A percentile compares a stretch with the other conserved stretches of the same genome.
phyloP scores from a whole-genome alignment of 345 rosid species.

The Salix purpurea region DNA sequence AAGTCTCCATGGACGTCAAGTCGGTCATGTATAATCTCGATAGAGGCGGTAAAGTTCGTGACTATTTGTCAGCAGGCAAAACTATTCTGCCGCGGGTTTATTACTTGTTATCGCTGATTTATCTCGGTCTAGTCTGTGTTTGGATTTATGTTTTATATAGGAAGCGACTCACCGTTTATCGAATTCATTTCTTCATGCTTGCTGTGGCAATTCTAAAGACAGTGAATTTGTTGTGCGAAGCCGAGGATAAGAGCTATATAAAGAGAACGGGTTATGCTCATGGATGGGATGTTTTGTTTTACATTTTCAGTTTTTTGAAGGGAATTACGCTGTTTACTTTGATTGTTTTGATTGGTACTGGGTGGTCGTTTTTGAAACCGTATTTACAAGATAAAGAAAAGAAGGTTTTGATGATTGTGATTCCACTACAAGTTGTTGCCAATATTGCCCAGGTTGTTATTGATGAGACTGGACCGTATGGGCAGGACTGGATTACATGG shows the following conservation, averaged over 20 bases:
- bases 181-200: conserved; percentile 92
- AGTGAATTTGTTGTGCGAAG: conserved; percentile 67
- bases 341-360: conserved; percentile 91
- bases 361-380: conserved; percentile 97
- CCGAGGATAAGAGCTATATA: conserved; percentile 83
- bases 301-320: conserved; percentile 86
- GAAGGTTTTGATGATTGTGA: conserved; percentile 91
- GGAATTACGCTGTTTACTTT: conserved; percentile 82
- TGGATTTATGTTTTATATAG: conserved; percentile 70
- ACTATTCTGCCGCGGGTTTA: conserved; percentile 80
- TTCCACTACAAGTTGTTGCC: conserved; percentile 90
- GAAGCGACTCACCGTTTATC: conserved; percentile 70
- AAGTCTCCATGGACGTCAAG: conserved; percentile 69
- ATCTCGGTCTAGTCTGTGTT: conserved; percentile 54
- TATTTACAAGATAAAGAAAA: conserved; percentile 95
- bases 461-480: conserved; percentile 79
- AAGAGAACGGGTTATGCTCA: conserved; percentile 92
- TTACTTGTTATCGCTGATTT: conserved; percentile 61
- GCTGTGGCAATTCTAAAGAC: conserved; percentile 73
- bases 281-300: conserved; percentile 94
- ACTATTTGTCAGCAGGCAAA: conserved; percentile 83
- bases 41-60: conserved; percentile 45
- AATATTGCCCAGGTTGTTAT: conserved; percentile 88
- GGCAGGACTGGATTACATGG: conserved; percentile 82
- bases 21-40: conserved; percentile 92